phyloP scores from a whole-genome alignment of 139 green algal species.

The Chlamydomonas eustigma region DNA sequence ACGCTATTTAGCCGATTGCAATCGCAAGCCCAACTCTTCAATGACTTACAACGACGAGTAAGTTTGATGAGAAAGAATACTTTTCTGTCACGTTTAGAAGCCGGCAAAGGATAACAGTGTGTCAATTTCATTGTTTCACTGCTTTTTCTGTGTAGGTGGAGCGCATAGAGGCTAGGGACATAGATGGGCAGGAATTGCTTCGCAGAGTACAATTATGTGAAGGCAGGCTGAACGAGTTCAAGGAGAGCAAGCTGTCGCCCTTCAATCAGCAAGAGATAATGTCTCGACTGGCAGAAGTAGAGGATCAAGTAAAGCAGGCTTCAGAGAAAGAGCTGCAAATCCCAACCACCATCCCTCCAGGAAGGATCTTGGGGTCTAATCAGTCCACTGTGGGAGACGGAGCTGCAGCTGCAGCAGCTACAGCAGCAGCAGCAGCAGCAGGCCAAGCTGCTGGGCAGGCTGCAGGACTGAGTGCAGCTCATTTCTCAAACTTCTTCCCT shows the following conservation, averaged over 20 bases:
- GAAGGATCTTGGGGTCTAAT: too few species aligned
- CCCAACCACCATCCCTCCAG: too few species aligned
- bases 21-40: conserved; percentile 12
- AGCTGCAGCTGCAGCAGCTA: too few species aligned
- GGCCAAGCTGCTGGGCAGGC: background rate
- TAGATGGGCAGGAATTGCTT: conserved; percentile 29
- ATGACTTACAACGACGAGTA: conserved; percentile 4
- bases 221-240: conserved; percentile 12
- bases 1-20: conserved; percentile 20
- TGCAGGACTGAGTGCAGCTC: too few species aligned
- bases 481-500: too few species aligned
- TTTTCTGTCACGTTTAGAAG: too few species aligned
- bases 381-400: too few species aligned
- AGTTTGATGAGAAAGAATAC: background rate
- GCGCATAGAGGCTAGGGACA: conserved; percentile 28
- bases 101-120: background rate
- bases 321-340: too few species aligned
- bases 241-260: conserved; percentile 26
- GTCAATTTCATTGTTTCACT: background rate
- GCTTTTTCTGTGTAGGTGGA: conserved; percentile 23
- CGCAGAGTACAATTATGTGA: conserved; percentile 28
- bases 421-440: background rate
- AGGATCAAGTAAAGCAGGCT: background rate
- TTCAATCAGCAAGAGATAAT: conserved; percentile 45
- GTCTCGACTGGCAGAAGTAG: background rate